Conservation (phyloP, 768 basidiomycete species). For the Chalciporus sphaerocephalus region DNA sequence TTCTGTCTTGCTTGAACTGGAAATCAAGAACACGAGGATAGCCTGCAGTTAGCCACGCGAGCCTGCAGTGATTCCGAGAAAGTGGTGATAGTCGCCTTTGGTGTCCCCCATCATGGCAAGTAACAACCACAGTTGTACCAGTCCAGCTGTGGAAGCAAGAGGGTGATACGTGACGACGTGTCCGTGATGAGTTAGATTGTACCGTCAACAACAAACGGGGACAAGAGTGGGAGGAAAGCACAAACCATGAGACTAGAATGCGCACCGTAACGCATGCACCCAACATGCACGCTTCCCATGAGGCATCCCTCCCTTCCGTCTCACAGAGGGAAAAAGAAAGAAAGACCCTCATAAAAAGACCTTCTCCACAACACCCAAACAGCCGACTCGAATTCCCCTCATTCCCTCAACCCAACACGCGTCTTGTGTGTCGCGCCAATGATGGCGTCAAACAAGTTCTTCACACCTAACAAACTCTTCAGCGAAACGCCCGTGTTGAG, state of each 20-base stretch:
- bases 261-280: constrained; percentile 16
- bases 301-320: constrained; percentile 20
- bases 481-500: constrained; percentile 21
- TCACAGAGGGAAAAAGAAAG: constrained; percentile 2
- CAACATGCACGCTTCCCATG: constrained; percentile 28
- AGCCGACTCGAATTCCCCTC: constrained; percentile 13
- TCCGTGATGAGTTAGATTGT: constrained; percentile 1
- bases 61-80: constrained; percentile 19
- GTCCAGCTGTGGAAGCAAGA: background rate
- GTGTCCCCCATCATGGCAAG: background rate
- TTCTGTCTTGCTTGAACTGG: constrained; percentile 5
- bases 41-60: constrained; percentile 24
- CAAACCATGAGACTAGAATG: background rate
- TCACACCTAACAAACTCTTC: constrained; percentile 18
- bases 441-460: constrained; percentile 26
- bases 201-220: constrained; percentile 4
- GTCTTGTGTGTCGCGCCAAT: constrained; percentile 8
- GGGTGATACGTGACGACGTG: constrained; percentile 6
- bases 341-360: constrained; percentile 20
- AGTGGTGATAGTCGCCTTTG: constrained; percentile 11
- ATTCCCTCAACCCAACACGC: background rate
- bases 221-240: constrained; percentile 17
- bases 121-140: constrained; percentile 1
- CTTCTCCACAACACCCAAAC: constrained; percentile 14
- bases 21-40: constrained; percentile 20